Base-by-base conservation (phyloP, 805 yeast species). In the Monosporozyma yasuniensis region DNA sequence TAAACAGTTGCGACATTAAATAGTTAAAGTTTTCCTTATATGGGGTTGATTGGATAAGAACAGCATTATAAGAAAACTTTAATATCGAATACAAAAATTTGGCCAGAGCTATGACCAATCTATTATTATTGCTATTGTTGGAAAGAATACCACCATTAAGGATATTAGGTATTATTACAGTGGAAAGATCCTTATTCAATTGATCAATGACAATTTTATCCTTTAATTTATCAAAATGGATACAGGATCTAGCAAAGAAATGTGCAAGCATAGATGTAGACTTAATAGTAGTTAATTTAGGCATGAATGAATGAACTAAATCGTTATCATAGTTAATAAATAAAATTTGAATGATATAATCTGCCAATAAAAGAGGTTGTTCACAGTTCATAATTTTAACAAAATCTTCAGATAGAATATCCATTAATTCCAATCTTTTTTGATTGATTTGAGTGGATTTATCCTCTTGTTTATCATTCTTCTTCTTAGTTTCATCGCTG, bases 191-290 rank as follows among this genome's bases (percentile, higher is more conserved):
- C 19, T 53, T 51, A 8, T 49, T 49, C 30, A 66, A 47, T 47
- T 64, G 65, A 48, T 64, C 67, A 19, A 55, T 50, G 16, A 66
- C 54, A 42, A 66, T 49, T 25, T 59, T 59, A 47, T 66, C 70
- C 11, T 58, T 50, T n/a, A 66, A 46, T 41, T 52, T 56, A 1
- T 59, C 41, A 18, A 66, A 57, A 44, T 55, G 60, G 5, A 59
- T 54, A 46, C 59, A 56, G 2, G 65, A 50, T 48, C 59, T 61
- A 4, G 66, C 56, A 45, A 60, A 58, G 44, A 65, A 62, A 51
- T 63, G 67, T 7, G 55, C 50, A 19, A 64, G 30, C 48, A 61
- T 52, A 1, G 35, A 38, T 3, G 50, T 44, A 32, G 57, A 54
- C 3, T 41, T 42, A 12, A 61, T 47, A 1, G 56, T 46, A 32